These are phyloP conservation scores for Colletotrichum kahawae DNA, from an alignment of 2,329 filamentous ascomycete genomes.

Conservation along the genomic window DNA sequence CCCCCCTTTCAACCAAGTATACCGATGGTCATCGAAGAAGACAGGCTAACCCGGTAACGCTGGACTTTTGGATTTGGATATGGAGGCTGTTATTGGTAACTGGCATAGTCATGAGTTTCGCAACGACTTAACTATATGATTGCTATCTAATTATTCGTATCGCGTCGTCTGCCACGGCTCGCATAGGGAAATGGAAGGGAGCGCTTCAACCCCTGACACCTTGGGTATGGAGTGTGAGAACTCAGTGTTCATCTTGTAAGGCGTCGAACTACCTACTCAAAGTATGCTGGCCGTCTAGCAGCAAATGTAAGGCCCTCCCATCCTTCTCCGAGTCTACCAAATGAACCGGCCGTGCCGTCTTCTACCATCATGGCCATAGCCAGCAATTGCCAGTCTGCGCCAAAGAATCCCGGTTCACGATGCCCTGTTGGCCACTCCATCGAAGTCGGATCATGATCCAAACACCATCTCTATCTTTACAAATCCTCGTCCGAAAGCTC, in stretches of 20 bases:
- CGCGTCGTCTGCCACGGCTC: background rate
- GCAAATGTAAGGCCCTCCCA: conserved; percentile 17
- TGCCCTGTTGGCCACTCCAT: background rate
- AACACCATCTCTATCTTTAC: conserved; percentile 41
- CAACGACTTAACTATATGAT: conserved; percentile 3
- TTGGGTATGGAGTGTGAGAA: background rate
- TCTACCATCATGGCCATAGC: conserved; percentile 17
- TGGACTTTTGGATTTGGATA: background rate
- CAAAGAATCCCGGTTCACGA: conserved; percentile 14
- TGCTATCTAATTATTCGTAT: conserved; percentile 16
- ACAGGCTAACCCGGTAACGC: background rate
- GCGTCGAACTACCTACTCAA: conserved; percentile 20
- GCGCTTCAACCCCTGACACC: background rate
- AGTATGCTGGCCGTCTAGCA: conserved; percentile 20
- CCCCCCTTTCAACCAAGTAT: background rate
- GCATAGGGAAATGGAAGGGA: background rate
- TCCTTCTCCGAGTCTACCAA: conserved; percentile 18
- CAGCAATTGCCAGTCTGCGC: conserved; percentile 11
- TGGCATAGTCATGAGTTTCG: background rate
- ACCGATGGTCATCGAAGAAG: background rate
- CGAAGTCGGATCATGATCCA: conserved; percentile 5
- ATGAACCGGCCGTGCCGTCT: conserved; percentile 15
- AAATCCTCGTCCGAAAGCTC: conserved; percentile 83
- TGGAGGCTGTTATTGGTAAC: background rate
- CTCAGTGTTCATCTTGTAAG: conserved; percentile 22